Evolutionary conservation across 345 rosid species (phyloP).

Genomic region (Dipteronia sinensis): DNA sequence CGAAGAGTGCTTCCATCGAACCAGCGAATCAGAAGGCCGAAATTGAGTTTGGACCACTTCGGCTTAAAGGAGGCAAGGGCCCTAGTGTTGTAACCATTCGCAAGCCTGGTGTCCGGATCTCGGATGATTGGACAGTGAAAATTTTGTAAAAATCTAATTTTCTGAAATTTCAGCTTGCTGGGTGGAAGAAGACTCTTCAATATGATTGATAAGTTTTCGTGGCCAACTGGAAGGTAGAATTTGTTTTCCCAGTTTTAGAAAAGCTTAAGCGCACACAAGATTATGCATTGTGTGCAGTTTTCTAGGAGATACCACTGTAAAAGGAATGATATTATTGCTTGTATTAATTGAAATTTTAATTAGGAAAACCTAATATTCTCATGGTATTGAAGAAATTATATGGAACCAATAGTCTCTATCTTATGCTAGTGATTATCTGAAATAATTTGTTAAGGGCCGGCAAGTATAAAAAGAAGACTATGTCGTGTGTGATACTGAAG

Average conservation of each 20-base stretch:
- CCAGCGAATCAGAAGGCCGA: constrained; percentile 64
- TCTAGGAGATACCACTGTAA: neutral
- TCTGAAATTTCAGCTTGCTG: neutral
- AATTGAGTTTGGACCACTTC: constrained; percentile 69
- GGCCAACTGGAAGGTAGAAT: neutral
- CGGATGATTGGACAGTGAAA: constrained; percentile 82
- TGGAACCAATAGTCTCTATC: no score
- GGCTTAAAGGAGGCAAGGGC: constrained; percentile 40
- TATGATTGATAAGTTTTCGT: neutral
- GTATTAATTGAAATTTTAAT: neutral
- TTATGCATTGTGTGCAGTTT: neutral
- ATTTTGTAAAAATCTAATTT: constrained; percentile 43
- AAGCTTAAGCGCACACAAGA: neutral
- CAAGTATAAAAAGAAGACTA: no score
- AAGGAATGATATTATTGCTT: neutral
- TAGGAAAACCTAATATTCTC: neutral
- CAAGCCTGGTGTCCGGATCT: constrained; percentile 75
- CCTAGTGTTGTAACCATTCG: constrained; percentile 68
- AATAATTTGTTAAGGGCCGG: no score
- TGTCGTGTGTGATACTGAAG: no score
- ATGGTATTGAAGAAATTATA: no score
- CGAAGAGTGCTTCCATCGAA: constrained; percentile 62
- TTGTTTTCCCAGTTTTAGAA: neutral
- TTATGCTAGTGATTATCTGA: no score
- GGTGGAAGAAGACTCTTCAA: neutral